Evolutionary conservation across 192 early-diverging fungal genomes (phyloP).

Genomic region (Diversispora epigaea): DNA sequence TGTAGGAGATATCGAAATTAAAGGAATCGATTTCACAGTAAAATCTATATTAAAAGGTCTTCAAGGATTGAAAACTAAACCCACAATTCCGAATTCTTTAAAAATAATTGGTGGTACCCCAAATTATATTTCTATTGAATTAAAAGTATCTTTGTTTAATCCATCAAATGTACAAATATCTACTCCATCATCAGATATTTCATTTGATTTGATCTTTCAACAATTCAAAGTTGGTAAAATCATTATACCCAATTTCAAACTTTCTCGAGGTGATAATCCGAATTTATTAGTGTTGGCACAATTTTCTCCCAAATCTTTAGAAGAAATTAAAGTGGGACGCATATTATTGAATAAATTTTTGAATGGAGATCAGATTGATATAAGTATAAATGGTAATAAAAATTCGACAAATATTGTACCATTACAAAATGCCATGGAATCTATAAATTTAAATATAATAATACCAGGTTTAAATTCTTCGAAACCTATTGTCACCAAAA

Average conservation of each 20-base stretch:
- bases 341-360: conserved; percentile 47
- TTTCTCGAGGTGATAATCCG: conserved; percentile 50
- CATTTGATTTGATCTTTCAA: conserved; percentile 44
- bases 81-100: conserved; percentile 52
- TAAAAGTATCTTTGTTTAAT: conserved; percentile 47
- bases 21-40: conserved; percentile 56
- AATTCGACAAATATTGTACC: conserved; percentile 45
- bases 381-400: conserved; percentile 42
- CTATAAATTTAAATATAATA: conserved; percentile 39
- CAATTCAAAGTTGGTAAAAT: conserved; percentile 46
- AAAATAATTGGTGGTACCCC: conserved; percentile 56
- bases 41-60: conserved; percentile 53
- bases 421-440: conserved; percentile 44
- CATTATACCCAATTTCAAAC: conserved; percentile 41
- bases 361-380: conserved; percentile 36
- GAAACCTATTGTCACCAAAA: conserved; percentile 35
- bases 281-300: conserved; percentile 44
- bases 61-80: conserved; percentile 53
- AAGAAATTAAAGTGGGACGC: conserved; percentile 38
- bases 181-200: conserved; percentile 44
- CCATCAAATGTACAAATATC: conserved; percentile 53
- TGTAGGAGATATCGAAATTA: conserved; percentile 52
- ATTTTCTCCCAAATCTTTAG: conserved; percentile 35
- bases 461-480: conserved; percentile 47
- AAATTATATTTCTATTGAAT: conserved; percentile 45